phyloP scores from a whole-genome alignment of 108 stramenopile species.

The Poteriospumella lacustris region DNA sequence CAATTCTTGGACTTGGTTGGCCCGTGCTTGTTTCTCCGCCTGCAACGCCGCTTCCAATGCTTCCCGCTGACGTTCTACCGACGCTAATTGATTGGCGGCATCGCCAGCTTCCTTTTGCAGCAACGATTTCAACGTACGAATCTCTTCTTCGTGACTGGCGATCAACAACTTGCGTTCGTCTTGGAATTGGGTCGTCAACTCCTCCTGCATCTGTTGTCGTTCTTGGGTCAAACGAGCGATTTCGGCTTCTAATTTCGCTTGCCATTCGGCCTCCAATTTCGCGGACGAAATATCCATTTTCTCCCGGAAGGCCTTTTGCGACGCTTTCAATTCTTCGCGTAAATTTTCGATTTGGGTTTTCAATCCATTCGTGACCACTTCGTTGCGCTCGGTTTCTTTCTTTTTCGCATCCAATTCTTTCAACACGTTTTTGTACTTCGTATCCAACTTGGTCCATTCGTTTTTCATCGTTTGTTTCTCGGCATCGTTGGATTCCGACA shows the following conservation, averaged over 20 bases:
- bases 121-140: conserved; percentile 26
- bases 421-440: not conserved
- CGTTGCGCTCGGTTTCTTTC: conserved; percentile 5
- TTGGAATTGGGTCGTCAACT: not conserved
- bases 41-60: not conserved
- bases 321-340: conserved; percentile 25
- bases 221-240: too few relatives aligned
- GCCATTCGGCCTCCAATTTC: conserved; percentile 10
- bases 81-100: not conserved
- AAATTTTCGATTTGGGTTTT: conserved; percentile 25
- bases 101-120: conserved; percentile 15
- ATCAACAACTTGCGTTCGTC: conserved; percentile 31
- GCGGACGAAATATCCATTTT: not conserved
- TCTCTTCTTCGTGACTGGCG: conserved; percentile 31
- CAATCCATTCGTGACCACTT: not conserved
- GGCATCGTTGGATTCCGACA: not conserved
- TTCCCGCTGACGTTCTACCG: not conserved
- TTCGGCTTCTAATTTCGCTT: not conserved
- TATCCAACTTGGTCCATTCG: not conserved
- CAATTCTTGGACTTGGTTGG: not conserved
- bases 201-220: conserved; percentile 39
- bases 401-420: conserved; percentile 28
- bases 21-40: not conserved
- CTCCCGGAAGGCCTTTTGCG: conserved; percentile 17
- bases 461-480: not conserved